These are phyloP conservation scores for Thraustotheca clavata DNA, from an alignment of 352 stramenopile species.

Conservation along the genomic window DNA sequence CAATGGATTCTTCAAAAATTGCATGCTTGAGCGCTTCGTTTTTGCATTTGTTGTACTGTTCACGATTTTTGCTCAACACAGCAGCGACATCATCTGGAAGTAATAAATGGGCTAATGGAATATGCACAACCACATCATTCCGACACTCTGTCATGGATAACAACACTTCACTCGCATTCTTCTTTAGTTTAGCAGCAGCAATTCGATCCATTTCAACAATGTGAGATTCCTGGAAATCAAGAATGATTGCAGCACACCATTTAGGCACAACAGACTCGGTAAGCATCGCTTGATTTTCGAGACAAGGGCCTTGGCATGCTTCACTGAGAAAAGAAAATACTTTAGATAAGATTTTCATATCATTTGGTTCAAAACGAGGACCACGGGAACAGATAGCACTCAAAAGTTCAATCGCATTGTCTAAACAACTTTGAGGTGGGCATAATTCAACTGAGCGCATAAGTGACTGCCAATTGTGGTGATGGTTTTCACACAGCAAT, in stretches of 20 bases:
- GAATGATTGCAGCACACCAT: not conserved
- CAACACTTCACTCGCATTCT: slow-evolving; percentile 3
- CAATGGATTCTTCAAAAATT: slow-evolving; percentile 4
- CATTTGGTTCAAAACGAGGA: not conserved
- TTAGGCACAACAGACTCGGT: slow-evolving; percentile 8
- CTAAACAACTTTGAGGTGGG: not conserved
- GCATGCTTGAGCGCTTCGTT: not conserved
- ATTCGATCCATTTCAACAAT: not conserved
- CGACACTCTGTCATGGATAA: slow-evolving; percentile 11
- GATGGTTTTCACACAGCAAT: slow-evolving; percentile 14
- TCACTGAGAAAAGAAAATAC: slow-evolving; percentile 15
- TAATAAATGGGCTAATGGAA: not conserved
- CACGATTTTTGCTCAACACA: not conserved
- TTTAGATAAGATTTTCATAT: slow-evolving; percentile 10
- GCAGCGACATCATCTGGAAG: not conserved
- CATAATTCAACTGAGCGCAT: slow-evolving; percentile 7
- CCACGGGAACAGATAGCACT: slow-evolving; percentile 1
- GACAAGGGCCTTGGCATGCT: slow-evolving; percentile 16
- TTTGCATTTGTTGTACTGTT: not conserved
- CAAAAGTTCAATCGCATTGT: slow-evolving; percentile 7
- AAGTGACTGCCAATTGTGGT: slow-evolving; percentile 8
- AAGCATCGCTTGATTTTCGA: slow-evolving; percentile 14
- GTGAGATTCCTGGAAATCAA: not conserved
- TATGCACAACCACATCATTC: slow-evolving; percentile 1
- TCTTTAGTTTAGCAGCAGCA: not conserved